Base-by-base conservation (phyloP, 768 basidiomycete species). In the Pleurotus salmoneostramineus region DNA sequence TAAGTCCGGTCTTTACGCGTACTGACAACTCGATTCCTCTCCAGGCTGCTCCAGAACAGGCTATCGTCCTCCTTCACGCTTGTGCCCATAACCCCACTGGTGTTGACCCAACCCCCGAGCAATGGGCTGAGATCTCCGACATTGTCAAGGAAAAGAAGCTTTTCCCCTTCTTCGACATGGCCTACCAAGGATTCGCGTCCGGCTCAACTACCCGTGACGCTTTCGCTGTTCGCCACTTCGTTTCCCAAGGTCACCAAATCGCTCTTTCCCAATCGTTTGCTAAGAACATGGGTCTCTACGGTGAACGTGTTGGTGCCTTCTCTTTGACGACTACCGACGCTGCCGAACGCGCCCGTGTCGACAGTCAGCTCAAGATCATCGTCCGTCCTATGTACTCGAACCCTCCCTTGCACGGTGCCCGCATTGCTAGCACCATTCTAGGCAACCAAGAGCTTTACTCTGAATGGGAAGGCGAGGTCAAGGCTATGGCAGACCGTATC, bases 71-170 rank as follows among this genome's bases (percentile, higher is more conserved):
- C 59, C 77, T 99, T 15, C 96, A 98, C 66, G 96, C 96, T 3
- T 98, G 97, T 73, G 97, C 96, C 31, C 94, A 98, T 81, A 99
- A 99, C 75, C 96, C 96, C n/a, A 95, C 94, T 37, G 96, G 97
- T 61, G 83, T 98, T 63, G 97, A 99, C 75, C 95, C 94, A 33
- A 97, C 95, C 7, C 83, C 81, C 17, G 87, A 85, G 50, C 95
- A 99, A 76, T 99, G 97, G 97, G 82, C 80, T 60, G 83, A 91
- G 70, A 86, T 99, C 61, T 93, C 91, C 44, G 83, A 93, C 65
- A 78, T 98, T 59, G 74, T 96, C 64, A 87, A 91, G 68, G 89
- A 93, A 77, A 92, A 84, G 78, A 84, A 86, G 62, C 83, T 96
- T 65, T 96, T 98, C 86, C 91, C 96, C 54, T 94, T 98, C 85